Evolutionary conservation across 2,329 filamentous ascomycete species (phyloP).

Genomic region (Phyllosticta citribraziliensis): DNA sequence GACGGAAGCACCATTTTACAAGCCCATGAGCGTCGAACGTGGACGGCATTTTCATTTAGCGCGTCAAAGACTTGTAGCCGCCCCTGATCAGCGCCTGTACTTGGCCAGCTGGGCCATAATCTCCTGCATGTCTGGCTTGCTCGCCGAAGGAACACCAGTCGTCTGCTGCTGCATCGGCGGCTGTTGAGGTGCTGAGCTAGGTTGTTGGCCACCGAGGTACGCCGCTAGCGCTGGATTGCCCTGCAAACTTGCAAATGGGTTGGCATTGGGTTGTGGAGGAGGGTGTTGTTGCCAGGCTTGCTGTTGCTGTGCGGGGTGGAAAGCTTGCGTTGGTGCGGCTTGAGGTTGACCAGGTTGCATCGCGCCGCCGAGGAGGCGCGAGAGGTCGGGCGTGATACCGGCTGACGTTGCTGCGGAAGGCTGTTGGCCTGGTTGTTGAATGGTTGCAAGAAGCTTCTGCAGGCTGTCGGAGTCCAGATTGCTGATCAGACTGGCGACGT

Average conservation of each 20-base stretch:
- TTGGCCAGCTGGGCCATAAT: conserved; percentile 65
- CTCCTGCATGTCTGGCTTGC: conserved; percentile 47
- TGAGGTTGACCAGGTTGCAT: conserved; percentile 13
- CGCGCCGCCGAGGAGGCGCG: conserved; percentile 25
- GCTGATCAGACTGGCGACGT: conserved; percentile 56
- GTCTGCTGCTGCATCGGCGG: conserved; percentile 10
- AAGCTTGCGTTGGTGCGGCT: conserved; percentile 16
- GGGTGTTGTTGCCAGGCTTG: conserved; percentile 23
- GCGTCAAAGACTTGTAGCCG: conserved; percentile 14
- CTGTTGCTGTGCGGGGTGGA: conserved; percentile 14
- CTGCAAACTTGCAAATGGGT: conserved; percentile 17
- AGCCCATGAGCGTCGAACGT: neutral
- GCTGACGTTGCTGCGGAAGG: conserved; percentile 19
- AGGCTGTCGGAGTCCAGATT: conserved; percentile 59
- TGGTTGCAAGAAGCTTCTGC: conserved; percentile 54
- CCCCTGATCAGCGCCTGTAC: conserved; percentile 45
- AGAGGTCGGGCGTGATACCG: conserved; percentile 25
- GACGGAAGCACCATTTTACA: neutral
- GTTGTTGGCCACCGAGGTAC: conserved; percentile 18
- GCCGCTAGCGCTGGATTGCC: conserved; percentile 23
- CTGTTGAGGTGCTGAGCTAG: conserved; percentile 20
- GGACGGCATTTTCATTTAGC: conserved; percentile 26
- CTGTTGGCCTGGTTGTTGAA: conserved; percentile 31
- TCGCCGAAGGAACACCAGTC: conserved; percentile 12
- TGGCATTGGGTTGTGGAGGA: conserved; percentile 15